Evolutionary conservation across 106 monocot genomes (phyloP).

Genomic region (Dendrobium chrysotoxum): DNA sequence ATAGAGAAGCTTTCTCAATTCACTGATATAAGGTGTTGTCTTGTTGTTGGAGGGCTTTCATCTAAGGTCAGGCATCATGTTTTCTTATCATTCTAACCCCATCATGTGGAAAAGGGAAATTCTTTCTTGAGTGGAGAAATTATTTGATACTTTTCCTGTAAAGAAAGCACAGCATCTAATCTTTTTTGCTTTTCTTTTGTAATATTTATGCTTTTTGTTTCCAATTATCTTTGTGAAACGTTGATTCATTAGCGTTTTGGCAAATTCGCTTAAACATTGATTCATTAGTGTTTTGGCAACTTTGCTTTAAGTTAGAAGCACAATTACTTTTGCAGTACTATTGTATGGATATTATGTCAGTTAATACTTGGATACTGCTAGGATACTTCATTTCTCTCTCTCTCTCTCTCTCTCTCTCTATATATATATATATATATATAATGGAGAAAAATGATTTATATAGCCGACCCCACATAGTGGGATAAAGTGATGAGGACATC

Average conservation of each 20-base stretch:
- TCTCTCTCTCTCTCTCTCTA: no score
- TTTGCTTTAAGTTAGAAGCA: not conserved
- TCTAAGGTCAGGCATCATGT: constrained; percentile 54
- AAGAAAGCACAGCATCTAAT: not conserved
- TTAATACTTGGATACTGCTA: not conserved
- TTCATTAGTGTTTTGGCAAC: not conserved
- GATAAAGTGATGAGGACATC: no score
- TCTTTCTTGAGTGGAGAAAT: not conserved
- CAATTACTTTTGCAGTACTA: not conserved
- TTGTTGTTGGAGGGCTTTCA: constrained; percentile 93
- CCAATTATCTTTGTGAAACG: not conserved
- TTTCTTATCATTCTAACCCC: not conserved
- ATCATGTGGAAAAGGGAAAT: not conserved
- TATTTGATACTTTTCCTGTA: not conserved
- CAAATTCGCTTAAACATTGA: not conserved
- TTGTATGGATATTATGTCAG: not conserved
- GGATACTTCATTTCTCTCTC: no score
- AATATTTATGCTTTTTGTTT: not conserved
- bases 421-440: no score
- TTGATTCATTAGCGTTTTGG: not conserved
- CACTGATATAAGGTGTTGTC: constrained; percentile 94
- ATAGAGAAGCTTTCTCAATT: constrained; percentile 87
- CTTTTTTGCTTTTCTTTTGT: not conserved
- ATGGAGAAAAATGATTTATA: no score
- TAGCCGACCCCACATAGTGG: no score